Percentiles rank a stretch among this genome's conserved stretches.
Evolutionary conservation across 2,329 filamentous ascomycete genomes (phyloP).

Genomic region (Fusarium papillatum): DNA sequence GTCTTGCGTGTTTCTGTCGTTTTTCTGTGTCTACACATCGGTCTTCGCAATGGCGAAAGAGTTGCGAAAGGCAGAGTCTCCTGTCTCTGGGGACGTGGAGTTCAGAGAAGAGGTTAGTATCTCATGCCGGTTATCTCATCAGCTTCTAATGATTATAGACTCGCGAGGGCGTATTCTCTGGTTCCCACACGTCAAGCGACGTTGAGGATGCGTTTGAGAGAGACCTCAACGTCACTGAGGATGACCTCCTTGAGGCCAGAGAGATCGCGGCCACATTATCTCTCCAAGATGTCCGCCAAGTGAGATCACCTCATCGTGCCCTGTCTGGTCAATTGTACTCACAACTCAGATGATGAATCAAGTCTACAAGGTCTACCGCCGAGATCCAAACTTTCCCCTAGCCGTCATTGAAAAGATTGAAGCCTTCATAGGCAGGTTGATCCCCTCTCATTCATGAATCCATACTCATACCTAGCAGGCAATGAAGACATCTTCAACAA

Average conservation of each 20-base stretch:
- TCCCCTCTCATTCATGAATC: background rate
- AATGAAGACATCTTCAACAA: constrained; percentile 49
- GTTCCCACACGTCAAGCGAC: background rate
- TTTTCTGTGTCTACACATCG: background rate
- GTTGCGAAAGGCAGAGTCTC: constrained; percentile 3
- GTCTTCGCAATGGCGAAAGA: constrained; percentile 7
- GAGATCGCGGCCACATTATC: constrained; percentile 51
- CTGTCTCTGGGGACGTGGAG: background rate
- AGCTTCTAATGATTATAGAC: background rate
- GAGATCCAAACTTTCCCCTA: constrained; percentile 55
- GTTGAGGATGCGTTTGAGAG: constrained; percentile 14
- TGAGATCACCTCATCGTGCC: constrained; percentile 11
- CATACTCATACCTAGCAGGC: constrained; percentile 23
- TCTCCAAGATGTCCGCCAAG: constrained; percentile 50
- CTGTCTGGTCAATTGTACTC: background rate
- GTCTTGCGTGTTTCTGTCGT: background rate
- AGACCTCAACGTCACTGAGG: constrained; percentile 54
- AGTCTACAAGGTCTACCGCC: constrained; percentile 50
- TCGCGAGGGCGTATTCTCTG: background rate
- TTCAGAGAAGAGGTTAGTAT: constrained; percentile 18
- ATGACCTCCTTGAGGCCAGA: constrained; percentile 60
- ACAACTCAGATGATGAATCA: constrained; percentile 48
- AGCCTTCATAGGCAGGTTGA: constrained; percentile 49
- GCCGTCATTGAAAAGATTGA: constrained; percentile 51
- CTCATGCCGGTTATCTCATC: no score